Evolutionary conservation across 345 rosid species (phyloP).

Genomic region (Bruguiera parviflora): DNA sequence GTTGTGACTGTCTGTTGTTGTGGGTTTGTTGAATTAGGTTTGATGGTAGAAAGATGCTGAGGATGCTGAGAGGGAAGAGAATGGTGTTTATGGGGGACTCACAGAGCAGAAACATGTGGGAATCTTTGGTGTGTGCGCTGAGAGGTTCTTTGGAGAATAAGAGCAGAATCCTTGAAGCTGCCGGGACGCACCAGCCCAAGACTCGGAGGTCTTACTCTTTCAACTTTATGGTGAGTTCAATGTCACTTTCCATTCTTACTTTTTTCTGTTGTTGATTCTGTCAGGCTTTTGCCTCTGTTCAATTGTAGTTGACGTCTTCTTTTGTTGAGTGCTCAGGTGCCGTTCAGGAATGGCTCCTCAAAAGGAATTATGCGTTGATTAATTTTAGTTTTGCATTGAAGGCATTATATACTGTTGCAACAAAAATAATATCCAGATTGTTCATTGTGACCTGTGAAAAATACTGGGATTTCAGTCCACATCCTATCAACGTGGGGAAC

Average conservation of each 20-base stretch:
- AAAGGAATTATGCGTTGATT: no score
- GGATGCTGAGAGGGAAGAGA: conserved; percentile 55
- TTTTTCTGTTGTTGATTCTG: not conserved
- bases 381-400: no score
- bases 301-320: not conserved
- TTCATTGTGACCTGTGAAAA: no score
- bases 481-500: no score
- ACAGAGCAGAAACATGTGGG: conserved; percentile 74
- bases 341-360: no score
- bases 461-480: no score
- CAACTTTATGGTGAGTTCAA: conserved; percentile 39
- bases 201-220: conserved; percentile 52
- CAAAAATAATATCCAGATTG: no score
- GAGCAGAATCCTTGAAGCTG: conserved; percentile 41
- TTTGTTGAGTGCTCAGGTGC: not conserved
- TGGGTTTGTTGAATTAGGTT: conserved; percentile 34
- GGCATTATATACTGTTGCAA: no score
- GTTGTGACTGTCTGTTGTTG: not conserved
- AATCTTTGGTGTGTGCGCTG: conserved; percentile 57
- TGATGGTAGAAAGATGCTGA: conserved; percentile 54
- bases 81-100: conserved; percentile 71
- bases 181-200: conserved; percentile 37
- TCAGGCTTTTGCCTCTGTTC: not conserved
- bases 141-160: conserved; percentile 54
- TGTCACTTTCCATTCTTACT: not conserved